Percentiles rank a stretch among this genome's conserved stretches.
Conservation (phyloP, 202 grass and related monocot species). For the Brachypodium distachyon region DNA sequence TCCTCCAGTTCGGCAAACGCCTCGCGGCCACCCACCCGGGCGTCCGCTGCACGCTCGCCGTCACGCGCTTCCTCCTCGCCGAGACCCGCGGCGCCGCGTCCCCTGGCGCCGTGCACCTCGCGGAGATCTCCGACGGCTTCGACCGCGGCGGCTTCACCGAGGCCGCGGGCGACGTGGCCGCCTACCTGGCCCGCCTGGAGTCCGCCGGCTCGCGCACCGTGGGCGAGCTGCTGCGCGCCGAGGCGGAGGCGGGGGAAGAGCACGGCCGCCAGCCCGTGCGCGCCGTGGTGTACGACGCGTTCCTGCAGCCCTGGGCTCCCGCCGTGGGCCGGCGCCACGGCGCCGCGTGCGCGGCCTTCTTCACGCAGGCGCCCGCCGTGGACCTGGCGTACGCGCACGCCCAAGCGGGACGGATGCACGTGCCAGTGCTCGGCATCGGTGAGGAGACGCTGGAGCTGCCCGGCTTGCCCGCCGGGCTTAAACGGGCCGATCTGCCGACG, state of each 20-base stretch:
- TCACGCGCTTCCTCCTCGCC: constrained; percentile 29
- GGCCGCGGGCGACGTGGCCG: neutral
- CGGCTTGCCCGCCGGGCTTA: constrained; percentile 11
- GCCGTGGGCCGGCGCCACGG: constrained; percentile 21
- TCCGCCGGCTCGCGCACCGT: constrained; percentile 37
- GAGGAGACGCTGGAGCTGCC: neutral
- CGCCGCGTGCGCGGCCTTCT: constrained; percentile 12
- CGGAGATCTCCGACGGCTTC: constrained; percentile 50
- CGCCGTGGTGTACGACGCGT: constrained; percentile 42
- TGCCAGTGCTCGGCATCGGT: neutral
- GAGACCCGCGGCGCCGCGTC: neutral
- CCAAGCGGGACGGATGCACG: neutral
- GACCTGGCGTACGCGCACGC: constrained; percentile 39
- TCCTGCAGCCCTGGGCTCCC: constrained; percentile 33
- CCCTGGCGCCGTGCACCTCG: constrained; percentile 22
- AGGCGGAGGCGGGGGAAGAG: neutral
- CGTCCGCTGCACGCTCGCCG: constrained; percentile 37
- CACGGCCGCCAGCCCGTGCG: constrained; percentile 39
- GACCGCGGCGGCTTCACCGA: constrained; percentile 27
- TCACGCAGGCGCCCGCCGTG: constrained; percentile 47
- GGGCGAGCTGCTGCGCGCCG: constrained; percentile 25
- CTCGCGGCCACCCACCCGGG: constrained; percentile 23
- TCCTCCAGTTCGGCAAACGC: constrained; percentile 68
- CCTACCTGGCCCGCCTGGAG: constrained; percentile 34
- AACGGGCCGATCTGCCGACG: constrained; percentile 13